These are phyloP conservation scores for Micromonas pusilla DNA, from an alignment of 139 green algal species.

Conservation along the genomic window DNA sequence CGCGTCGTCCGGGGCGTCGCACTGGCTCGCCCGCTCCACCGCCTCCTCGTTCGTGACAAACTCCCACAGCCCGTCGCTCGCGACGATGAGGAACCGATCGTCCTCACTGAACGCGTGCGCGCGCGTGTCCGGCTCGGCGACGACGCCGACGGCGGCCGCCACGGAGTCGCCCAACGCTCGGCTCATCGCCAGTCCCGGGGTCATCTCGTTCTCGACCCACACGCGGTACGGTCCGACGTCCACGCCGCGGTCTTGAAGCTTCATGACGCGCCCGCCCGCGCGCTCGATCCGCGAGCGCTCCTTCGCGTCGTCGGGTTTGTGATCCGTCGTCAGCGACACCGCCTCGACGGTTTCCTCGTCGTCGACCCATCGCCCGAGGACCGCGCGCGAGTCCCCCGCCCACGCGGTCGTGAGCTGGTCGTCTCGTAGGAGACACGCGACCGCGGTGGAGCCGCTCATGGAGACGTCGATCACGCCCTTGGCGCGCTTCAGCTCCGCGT, in stretches of 20 bases:
- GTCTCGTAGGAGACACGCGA: neutral
- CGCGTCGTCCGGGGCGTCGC: neutral
- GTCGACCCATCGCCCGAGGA: neutral
- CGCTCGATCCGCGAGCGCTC: neutral
- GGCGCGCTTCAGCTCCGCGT: neutral
- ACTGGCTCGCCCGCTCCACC: neutral
- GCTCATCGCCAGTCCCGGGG: constrained; percentile 10
- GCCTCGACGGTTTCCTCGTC: neutral
- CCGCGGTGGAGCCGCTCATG: neutral
- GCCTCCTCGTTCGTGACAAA: constrained; percentile 12
- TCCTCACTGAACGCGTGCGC: neutral
- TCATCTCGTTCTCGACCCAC: neutral
- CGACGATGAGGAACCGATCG: constrained; percentile 3
- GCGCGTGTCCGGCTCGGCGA: neutral
- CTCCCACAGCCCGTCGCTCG: constrained; percentile 14
- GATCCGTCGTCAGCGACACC: neutral
- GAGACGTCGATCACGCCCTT: neutral
- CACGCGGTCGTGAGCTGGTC: neutral
- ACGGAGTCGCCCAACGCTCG: constrained; percentile 4
- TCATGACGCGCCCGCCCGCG: neutral
- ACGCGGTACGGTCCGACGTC: neutral
- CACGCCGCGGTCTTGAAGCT: neutral
- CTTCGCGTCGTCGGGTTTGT: neutral
- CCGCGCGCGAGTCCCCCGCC: constrained; percentile 9
- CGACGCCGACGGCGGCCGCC: neutral